Conservation (phyloP, 305 asterid genomes). For the Rubia peregrina region DNA sequence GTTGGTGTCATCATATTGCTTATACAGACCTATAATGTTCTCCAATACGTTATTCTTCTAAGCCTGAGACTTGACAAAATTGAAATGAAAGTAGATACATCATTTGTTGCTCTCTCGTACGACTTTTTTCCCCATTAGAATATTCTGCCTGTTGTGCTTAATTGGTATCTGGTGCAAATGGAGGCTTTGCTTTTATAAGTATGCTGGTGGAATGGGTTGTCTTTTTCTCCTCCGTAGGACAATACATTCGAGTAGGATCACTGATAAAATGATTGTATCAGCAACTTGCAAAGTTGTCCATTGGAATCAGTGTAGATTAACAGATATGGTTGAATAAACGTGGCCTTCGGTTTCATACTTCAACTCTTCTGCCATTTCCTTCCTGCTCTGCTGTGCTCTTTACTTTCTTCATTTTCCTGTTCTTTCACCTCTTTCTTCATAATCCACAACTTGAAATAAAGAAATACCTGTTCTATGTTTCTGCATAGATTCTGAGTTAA, state of each 20-base stretch:
- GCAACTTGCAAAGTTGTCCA: not conserved
- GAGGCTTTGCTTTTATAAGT: not conserved
- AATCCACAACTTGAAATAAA: not conserved
- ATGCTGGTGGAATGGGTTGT: not conserved
- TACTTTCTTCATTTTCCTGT: not conserved
- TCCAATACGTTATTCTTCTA: not conserved
- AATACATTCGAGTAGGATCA: not conserved
- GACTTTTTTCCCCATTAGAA: not conserved
- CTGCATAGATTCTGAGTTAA: constrained; percentile 57
- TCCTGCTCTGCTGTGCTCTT: not conserved
- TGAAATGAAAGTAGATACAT: not conserved
- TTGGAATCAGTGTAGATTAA: not conserved
- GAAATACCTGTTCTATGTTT: constrained; percentile 18
- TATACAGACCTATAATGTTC: not conserved
- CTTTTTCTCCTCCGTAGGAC: not conserved
- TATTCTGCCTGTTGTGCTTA: too few relatives aligned
- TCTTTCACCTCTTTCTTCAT: not conserved
- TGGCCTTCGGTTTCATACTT: not conserved
- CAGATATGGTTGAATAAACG: not conserved
- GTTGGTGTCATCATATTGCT: not conserved
- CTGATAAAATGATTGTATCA: not conserved
- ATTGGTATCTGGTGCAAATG: not conserved
- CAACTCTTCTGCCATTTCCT: not conserved
- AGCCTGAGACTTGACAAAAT: not conserved
- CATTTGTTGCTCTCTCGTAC: not conserved